A percentile compares a stretch with the other conserved stretches of the same genome.
Conservation (phyloP, 2,329 filamentous ascomycete species). For the Sclerotinia spermophila region DNA sequence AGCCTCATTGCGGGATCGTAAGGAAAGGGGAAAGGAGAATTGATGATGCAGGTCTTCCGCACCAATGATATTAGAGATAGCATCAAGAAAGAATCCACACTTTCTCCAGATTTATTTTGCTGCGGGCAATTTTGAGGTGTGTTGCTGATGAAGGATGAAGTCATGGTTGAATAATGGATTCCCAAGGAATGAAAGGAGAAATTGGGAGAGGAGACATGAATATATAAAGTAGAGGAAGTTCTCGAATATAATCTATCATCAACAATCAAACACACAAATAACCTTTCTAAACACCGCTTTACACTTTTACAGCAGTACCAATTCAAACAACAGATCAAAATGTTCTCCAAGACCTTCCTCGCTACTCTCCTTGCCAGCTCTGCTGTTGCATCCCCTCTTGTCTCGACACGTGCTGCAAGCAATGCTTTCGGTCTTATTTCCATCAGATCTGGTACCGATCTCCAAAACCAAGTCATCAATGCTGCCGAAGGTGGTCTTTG, state of each 20-base stretch:
- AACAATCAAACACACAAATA: neutral
- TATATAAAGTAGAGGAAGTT: slow-evolving; percentile 12
- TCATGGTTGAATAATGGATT: neutral
- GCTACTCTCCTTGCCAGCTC: slow-evolving; percentile 18
- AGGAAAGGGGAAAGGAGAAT: neutral
- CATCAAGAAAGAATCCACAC: neutral
- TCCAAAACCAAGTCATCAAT: slow-evolving; percentile 12
- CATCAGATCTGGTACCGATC: neutral
- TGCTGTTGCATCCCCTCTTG: slow-evolving; percentile 17
- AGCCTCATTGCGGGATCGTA: neutral
- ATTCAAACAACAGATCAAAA: slow-evolving; percentile 10
- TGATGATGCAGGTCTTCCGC: slow-evolving; percentile 2
- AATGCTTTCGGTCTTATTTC: slow-evolving; percentile 23
- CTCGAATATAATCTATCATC: neutral
- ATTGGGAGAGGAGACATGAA: neutral
- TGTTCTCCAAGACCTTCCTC: slow-evolving; percentile 22
- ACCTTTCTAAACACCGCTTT: neutral
- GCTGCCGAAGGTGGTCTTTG: neutral
- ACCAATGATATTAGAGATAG: neutral
- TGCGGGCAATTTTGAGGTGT: neutral
- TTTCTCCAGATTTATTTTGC: neutral
- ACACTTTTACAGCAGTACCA: slow-evolving; percentile 2
- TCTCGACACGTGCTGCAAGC: neutral
- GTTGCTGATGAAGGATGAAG: neutral
- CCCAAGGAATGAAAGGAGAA: neutral